Percentiles rank a stretch among this genome's conserved stretches.
phyloP scores from a whole-genome alignment of 352 stramenopile genomes.

The Globisporangium apiculatum region DNA sequence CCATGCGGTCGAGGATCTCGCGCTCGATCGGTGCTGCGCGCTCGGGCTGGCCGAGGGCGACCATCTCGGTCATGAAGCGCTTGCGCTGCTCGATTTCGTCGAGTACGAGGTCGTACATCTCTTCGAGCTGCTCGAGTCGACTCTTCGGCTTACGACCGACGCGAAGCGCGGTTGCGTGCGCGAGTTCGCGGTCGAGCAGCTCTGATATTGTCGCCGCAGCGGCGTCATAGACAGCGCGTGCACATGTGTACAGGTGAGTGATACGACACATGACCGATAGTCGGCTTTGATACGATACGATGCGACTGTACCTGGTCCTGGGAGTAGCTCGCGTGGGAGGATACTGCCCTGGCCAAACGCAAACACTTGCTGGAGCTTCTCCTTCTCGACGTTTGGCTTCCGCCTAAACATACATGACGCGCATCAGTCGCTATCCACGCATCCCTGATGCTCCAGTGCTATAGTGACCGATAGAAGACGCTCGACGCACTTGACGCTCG shows the following conservation, averaged over 20 bases:
- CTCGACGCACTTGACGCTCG: slow-evolving; percentile 34
- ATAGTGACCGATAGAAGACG: background rate
- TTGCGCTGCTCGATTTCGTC: slow-evolving; percentile 59
- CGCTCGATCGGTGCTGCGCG: slow-evolving; percentile 37
- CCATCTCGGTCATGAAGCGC: slow-evolving; percentile 60
- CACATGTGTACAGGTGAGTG: background rate
- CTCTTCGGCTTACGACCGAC: slow-evolving; percentile 28
- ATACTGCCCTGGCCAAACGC: slow-evolving; percentile 62
- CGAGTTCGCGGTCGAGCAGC: slow-evolving; percentile 52
- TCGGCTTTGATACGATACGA: too few relatives aligned
- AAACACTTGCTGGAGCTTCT: slow-evolving; percentile 78
- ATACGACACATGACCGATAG: background rate
- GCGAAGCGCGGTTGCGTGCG: slow-evolving; percentile 37
- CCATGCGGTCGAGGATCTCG: slow-evolving; percentile 59
- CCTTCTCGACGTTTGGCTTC: slow-evolving; percentile 68
- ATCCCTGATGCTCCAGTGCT: too few relatives aligned
- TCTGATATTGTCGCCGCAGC: slow-evolving; percentile 18
- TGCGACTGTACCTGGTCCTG: slow-evolving; percentile 38
- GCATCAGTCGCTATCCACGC: background rate
- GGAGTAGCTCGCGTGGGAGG: slow-evolving; percentile 58
- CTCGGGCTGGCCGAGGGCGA: slow-evolving; percentile 35
- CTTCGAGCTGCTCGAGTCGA: slow-evolving; percentile 46
- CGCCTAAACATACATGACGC: slow-evolving; percentile 11
- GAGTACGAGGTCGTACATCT: slow-evolving; percentile 53
- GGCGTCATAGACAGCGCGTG: background rate